Evolutionary conservation across 1,284 basidiomycete species (phyloP), one percentile per base, ranked within the genome.

Genomic region (Pseudozyma sp.): DNA sequence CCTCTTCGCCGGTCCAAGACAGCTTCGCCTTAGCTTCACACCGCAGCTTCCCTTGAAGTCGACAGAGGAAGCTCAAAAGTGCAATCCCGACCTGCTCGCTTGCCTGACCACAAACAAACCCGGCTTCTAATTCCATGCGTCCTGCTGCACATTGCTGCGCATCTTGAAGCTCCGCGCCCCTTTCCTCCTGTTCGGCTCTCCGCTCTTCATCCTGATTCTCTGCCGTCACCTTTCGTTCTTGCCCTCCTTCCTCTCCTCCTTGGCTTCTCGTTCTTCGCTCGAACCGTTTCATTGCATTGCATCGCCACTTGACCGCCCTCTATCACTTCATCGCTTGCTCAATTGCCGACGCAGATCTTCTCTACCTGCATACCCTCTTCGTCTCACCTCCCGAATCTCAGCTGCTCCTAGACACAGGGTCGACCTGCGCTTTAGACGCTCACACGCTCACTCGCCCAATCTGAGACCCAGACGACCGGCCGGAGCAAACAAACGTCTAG

Each of bases 41-140:
- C 10, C 19, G 5, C 16, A 45, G 40, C 40, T 31, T 31, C 25
- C 25, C 25, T 31, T 3, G 25, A 31, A 31, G n/a, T 13, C 12
- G 40, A 42, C 40, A 42, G 40, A 42, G 40, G 8, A n/a, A 42
- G 40, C 40, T 49, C 43, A 44, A 18, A 18, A n/a, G 9, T n/a
- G 19, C 34, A n/a, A 31, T 39, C 38, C 45, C 31, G 35, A 39
- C 50, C 50, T 39, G 13, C 18, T 62, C 55, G 59, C 55, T 64
- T 58, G 52, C 9, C 49, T 52, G 42, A 42, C 66, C 36, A 55
- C 66, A 69, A 69, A 69, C 66, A 69, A 69, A 63, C 56, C 55
- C 58, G 61, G 61, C 53, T 59, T 65, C 54, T 53, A 51, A 52
- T 64, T 61, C 68, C 51, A 70, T 70, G 68, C 68, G 51, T 57